Evolutionary conservation across 169 alveolate genomes (phyloP).

Genomic region (Blepharisma undulans): DNA sequence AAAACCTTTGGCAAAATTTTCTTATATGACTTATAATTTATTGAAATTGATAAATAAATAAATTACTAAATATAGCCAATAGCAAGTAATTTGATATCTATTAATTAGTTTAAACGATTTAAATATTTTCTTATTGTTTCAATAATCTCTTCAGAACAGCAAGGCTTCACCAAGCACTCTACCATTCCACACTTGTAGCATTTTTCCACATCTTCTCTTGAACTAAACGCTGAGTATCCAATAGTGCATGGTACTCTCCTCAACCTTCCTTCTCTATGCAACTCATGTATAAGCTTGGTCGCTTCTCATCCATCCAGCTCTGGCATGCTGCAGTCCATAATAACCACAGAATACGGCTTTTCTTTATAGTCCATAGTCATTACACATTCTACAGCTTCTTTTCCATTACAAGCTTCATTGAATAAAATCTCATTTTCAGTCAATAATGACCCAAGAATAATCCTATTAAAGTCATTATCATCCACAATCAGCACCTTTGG

Average conservation of each 20-base stretch:
- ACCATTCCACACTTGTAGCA: background rate
- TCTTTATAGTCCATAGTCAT: background rate
- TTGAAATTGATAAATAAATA: no score
- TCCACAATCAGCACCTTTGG: conserved; percentile 27
- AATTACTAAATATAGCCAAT: no score
- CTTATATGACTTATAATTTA: no score
- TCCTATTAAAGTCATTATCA: conserved; percentile 4
- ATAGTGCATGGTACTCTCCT: background rate
- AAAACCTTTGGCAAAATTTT: no score
- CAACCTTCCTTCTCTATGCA: background rate
- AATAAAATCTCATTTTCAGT: background rate
- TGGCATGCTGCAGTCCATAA: conserved; percentile 31
- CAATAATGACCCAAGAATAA: background rate
- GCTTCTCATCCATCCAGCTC: conserved; percentile 20
- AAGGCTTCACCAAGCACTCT: background rate
- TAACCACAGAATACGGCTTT: background rate
- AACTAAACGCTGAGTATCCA: background rate
- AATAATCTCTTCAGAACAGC: background rate
- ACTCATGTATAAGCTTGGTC: background rate
- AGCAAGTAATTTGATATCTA: background rate
- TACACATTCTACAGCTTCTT: conserved; percentile 20
- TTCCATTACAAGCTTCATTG: background rate
- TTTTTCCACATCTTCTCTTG: background rate
- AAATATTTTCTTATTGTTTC: background rate
- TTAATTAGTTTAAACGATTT: background rate